Evolutionary conservation across 1,284 basidiomycete genomes (phyloP), one percentile per base, ranked within the genome.

Genomic region (Rhodotorula sp.): DNA sequence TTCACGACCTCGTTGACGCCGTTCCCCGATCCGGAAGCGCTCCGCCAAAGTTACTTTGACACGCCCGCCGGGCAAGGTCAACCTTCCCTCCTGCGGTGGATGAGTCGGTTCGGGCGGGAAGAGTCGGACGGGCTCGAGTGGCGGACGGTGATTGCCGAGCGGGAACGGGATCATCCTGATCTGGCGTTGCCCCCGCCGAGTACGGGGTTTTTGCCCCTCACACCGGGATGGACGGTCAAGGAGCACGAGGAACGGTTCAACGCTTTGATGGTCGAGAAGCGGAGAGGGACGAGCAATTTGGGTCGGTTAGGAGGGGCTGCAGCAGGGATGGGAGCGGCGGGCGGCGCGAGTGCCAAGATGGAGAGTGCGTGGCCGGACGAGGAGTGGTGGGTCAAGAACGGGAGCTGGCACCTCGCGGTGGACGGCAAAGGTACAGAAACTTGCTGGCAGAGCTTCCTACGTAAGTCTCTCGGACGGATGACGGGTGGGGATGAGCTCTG

Each of bases 391-490:
- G 47, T 49, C 7, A 31, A 31, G 61, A 74, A 69, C 31, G 72
- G 72, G 45, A 76, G 73, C 47, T 75, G 74, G 71, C 75, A 77
- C 59, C 62, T 74, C 16, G 75, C 76, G 34, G 75, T 77, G 5
- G 74, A 77, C 57, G 75, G 73, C 2, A 62, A 60, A 54, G 68
- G 71, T 23, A 54, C 18, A 5, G 65, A 70, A n/a, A 75, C 73
- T 2, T 74, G 72, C 56, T 74, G 72, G 72, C 64, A 71, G 52
- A 74, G 70, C 47, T 72, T 59, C 62, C 48, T 54, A 47, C 49
- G 72, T 69, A 21, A 28, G 70, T 67, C 6, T 16, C 45, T 4
- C 26, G 26, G 18, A 26, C 19, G 26, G 5, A 15, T 48, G 21
- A n/a, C 31, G 34, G 4, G 4, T 3, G 16, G 56, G 14, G 18